phyloP scores from a whole-genome alignment of 2,329 filamentous ascomycete species.

The Microdochium nivale region DNA sequence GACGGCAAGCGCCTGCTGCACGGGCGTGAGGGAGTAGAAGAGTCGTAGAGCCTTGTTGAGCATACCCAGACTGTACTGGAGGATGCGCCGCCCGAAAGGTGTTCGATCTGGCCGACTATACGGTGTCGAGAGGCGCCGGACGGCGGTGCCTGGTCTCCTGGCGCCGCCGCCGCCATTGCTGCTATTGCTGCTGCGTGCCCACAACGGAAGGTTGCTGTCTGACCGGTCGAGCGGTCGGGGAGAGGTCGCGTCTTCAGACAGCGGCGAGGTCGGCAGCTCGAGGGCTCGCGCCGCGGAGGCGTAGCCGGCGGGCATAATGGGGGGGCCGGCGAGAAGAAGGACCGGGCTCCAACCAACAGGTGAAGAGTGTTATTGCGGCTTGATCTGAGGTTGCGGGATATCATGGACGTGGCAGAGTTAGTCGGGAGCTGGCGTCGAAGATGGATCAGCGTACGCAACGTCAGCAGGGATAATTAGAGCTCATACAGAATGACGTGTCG shows the following conservation, averaged over 20 bases:
- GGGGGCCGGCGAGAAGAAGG: background rate
- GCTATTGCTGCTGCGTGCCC: constrained; percentile 14
- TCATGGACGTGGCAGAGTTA: too few relatives aligned
- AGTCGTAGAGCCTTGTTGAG: constrained; percentile 32
- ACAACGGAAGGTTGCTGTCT: constrained; percentile 23
- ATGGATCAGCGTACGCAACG: too few relatives aligned
- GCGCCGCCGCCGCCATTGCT: constrained; percentile 1
- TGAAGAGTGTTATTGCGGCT: too few relatives aligned
- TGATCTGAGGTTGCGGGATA: too few relatives aligned
- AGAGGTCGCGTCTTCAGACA: constrained; percentile 8
- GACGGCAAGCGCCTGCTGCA: constrained; percentile 54
- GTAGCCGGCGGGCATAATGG: constrained; percentile 42
- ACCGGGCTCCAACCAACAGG: background rate
- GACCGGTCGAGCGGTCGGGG: constrained; percentile 20
- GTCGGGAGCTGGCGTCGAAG: too few relatives aligned
- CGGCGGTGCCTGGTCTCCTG: constrained; percentile 7
- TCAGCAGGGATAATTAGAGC: too few relatives aligned
- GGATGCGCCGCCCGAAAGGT: constrained; percentile 26
- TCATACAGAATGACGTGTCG: too few relatives aligned
- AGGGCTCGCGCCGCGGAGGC: constrained; percentile 39
- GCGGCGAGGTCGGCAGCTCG: constrained; percentile 29
- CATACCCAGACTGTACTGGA: constrained; percentile 33
- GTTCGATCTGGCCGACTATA: constrained; percentile 20
- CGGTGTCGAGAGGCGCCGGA: constrained; percentile 33
- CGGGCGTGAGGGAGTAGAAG: constrained; percentile 46